phyloP scores from a whole-genome alignment of 1,284 basidiomycete species.

The Sanghuangporus weigelae region DNA sequence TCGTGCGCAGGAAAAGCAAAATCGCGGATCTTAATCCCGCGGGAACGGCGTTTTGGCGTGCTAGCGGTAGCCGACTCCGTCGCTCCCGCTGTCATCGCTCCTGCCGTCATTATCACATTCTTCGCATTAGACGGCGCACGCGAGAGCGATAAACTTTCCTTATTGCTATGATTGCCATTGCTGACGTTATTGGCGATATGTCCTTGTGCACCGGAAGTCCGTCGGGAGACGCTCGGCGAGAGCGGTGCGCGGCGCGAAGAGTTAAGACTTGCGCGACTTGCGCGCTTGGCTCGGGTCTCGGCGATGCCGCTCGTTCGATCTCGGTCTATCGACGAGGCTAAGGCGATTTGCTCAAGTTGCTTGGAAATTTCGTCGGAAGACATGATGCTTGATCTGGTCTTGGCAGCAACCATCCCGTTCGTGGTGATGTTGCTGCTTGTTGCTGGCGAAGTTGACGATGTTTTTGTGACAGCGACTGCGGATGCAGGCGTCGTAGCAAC shows the following conservation, averaged over 20 bases:
- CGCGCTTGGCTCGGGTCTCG: constrained; percentile 6
- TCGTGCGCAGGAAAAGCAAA: constrained; percentile 51
- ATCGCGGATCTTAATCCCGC: constrained; percentile 53
- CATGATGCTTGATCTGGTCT: background rate
- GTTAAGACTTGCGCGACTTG: constrained; percentile 30
- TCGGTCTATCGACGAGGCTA: background rate
- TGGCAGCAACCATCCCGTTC: background rate
- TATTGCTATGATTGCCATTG: background rate
- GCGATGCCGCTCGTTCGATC: background rate
- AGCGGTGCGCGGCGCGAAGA: constrained; percentile 61
- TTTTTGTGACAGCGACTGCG: background rate
- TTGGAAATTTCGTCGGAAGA: background rate
- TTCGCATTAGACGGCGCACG: constrained; percentile 8
- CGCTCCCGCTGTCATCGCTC: background rate
- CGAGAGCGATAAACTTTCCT: background rate
- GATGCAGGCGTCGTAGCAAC: constrained; percentile 1
- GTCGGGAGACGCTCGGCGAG: constrained; percentile 53
- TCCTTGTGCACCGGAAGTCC: constrained; percentile 15
- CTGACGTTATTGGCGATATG: background rate
- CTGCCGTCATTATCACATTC: background rate
- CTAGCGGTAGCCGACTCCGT: background rate
- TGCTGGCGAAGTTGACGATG: background rate
- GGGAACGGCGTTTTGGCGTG: constrained; percentile 13
- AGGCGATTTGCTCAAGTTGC: background rate
- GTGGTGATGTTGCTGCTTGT: background rate